Conservation (phyloP, 2,329 filamentous ascomycete species). For the Aspergillus sp. region DNA sequence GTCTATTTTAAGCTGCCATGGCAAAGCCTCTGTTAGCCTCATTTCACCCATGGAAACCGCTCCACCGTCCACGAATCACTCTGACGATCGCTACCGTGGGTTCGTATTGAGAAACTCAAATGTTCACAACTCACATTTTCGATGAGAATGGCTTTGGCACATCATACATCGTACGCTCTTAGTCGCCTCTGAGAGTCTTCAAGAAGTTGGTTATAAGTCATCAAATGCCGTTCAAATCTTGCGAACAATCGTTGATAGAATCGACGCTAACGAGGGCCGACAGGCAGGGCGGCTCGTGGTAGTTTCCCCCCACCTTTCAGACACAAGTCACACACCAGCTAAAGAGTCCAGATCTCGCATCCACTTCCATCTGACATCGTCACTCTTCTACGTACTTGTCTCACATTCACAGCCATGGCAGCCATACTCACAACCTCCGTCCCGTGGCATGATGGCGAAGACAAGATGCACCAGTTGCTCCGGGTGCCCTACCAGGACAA, state of each 20-base stretch:
- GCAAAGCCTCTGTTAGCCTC: conserved; percentile 10
- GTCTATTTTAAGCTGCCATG: conserved; percentile 18
- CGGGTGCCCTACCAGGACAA: conserved; percentile 64
- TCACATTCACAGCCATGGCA: conserved; percentile 23
- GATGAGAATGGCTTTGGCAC: not conserved
- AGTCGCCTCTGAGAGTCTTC: not conserved
- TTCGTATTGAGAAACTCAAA: not conserved
- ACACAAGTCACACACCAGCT: not conserved
- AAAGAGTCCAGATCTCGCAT: not conserved
- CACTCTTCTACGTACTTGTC: not conserved
- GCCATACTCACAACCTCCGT: conserved; percentile 28
- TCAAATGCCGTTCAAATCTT: conserved; percentile 4
- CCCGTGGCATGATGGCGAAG: conserved; percentile 69
- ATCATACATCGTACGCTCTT: not conserved
- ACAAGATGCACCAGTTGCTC: conserved; percentile 66
- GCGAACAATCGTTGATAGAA: not conserved
- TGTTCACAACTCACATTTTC: not conserved
- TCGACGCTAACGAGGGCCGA: not conserved
- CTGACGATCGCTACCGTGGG: not conserved
- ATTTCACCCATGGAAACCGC: not conserved
- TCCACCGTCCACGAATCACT: conserved; percentile 10
- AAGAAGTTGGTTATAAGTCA: not conserved
- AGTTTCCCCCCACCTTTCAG: not conserved
- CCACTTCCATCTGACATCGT: not conserved
- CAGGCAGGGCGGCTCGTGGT: not conserved